These are phyloP conservation scores for Knoxdaviesia proteae DNA, from an alignment of 2,329 filamentous ascomycete genomes.

Conservation along the genomic window DNA sequence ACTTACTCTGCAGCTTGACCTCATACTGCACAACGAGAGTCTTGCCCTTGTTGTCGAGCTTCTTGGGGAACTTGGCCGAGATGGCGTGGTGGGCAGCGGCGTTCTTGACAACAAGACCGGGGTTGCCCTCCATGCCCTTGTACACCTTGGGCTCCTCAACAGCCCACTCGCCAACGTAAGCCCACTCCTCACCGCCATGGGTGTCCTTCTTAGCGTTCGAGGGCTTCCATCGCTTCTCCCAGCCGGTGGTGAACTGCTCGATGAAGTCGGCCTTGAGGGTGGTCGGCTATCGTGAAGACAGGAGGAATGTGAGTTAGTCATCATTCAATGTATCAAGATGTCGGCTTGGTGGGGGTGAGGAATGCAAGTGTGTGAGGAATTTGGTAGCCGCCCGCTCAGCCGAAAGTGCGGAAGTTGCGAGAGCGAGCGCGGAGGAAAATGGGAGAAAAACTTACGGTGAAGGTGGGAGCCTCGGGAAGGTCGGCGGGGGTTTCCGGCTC, in stretches of 20 bases:
- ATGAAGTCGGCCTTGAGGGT: slow-evolving; percentile 81
- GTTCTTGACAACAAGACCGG: slow-evolving; percentile 96
- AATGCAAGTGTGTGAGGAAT: neutral
- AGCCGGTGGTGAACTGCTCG: slow-evolving; percentile 95
- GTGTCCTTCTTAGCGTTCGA: slow-evolving; percentile 92
- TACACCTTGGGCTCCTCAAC: slow-evolving; percentile 83
- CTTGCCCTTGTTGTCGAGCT: slow-evolving; percentile 94
- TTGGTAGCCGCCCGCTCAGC: no score
- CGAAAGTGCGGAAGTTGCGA: no score
- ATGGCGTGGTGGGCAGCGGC: slow-evolving; percentile 96
- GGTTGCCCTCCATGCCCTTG: slow-evolving; percentile 87
- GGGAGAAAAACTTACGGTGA: slow-evolving; percentile 48
- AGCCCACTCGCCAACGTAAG: slow-evolving; percentile 88
- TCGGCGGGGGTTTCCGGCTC: no score
- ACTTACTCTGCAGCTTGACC: slow-evolving; percentile 93
- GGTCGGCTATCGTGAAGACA: slow-evolving; percentile 42
- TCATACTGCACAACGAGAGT: slow-evolving; percentile 96
- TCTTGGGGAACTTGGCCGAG: slow-evolving; percentile 93
- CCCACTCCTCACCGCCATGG: slow-evolving; percentile 63
- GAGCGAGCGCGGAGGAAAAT: neutral
- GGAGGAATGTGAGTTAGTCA: neutral
- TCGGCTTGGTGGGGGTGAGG: neutral
- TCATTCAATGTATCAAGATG: neutral
- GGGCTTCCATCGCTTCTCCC: slow-evolving; percentile 82
- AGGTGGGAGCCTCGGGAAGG: slow-evolving; percentile 49